Evolutionary conservation across 2,329 filamentous ascomycete genomes (phyloP).

Genomic region (Penicillium expansum): DNA sequence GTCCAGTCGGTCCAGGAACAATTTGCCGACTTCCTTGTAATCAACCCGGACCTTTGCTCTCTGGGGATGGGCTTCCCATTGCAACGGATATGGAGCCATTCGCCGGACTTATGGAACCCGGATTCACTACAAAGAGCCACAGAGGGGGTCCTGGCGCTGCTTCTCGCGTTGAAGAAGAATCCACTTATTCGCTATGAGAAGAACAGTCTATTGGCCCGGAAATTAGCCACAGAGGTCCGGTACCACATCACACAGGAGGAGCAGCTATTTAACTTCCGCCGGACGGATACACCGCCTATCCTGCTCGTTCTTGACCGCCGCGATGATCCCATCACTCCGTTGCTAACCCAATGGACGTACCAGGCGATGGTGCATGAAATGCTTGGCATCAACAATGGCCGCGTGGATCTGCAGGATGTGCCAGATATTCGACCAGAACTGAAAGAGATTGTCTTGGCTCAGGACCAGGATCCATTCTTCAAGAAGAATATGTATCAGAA

Average conservation of each 20-base stretch:
- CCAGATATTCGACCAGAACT: slow-evolving; percentile 82
- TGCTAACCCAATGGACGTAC: slow-evolving; percentile 98
- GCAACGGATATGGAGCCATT: slow-evolving; percentile 75
- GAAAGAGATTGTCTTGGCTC: slow-evolving; percentile 90
- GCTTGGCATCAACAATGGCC: slow-evolving; percentile 89
- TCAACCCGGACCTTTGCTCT: slow-evolving; percentile 91
- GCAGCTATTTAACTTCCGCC: slow-evolving; percentile 92
- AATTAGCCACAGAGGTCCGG: slow-evolving; percentile 85
- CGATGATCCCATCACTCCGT: slow-evolving; percentile 89
- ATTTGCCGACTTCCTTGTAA: slow-evolving; percentile 91
- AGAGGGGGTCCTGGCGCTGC: slow-evolving; percentile 78
- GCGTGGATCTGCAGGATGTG: slow-evolving; percentile 81
- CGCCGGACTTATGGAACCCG: slow-evolving; percentile 83
- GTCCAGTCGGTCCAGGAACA: slow-evolving; percentile 92
- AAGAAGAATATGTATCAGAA: slow-evolving; percentile 99
- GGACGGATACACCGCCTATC: slow-evolving; percentile 90
- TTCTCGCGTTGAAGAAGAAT: slow-evolving; percentile 93
- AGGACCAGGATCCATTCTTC: slow-evolving; percentile 98
- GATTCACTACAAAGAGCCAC: slow-evolving; percentile 83
- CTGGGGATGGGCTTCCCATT: slow-evolving; percentile 70
- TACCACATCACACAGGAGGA: slow-evolving; percentile 95
- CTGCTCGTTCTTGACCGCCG: slow-evolving; percentile 85
- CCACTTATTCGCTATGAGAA: slow-evolving; percentile 91
- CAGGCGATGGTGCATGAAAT: slow-evolving; percentile 99
- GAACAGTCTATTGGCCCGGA: slow-evolving; percentile 85